Evolutionary conservation across 2,329 filamentous ascomycete species (phyloP).

Genomic region (Penicillium sp.): DNA sequence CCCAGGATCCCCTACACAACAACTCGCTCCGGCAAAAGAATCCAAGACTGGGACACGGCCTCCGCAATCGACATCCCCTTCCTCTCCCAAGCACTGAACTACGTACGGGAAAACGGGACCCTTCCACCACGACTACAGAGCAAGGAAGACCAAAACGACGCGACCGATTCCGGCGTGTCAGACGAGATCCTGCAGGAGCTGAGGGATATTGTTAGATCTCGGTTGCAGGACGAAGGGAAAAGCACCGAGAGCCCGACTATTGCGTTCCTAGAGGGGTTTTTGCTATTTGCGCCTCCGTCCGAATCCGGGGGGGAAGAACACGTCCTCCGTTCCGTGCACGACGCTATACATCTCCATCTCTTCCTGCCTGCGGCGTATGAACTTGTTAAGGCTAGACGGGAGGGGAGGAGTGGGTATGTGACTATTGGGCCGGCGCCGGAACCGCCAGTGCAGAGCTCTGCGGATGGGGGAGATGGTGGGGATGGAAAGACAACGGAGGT

Average conservation of each 20-base stretch:
- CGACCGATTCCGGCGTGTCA: constrained; percentile 43
- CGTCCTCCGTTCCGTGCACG: constrained; percentile 29
- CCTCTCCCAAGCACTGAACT: constrained; percentile 63
- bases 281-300: constrained; percentile 64
- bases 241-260: constrained; percentile 41
- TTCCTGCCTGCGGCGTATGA: constrained; percentile 70
- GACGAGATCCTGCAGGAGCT: constrained; percentile 27
- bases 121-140: constrained; percentile 50
- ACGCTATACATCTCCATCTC: constrained; percentile 66
- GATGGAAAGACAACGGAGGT: constrained; percentile 9
- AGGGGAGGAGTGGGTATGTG: constrained; percentile 46
- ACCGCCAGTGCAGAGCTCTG: constrained; percentile 5
- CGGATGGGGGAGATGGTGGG: background rate
- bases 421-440: constrained; percentile 43
- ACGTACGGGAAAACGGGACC: constrained; percentile 66
- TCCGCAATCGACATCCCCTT: constrained; percentile 70
- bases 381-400: constrained; percentile 40
- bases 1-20: constrained; percentile 44
- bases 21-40: constrained; percentile 51
- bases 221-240: background rate
- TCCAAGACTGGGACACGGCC: constrained; percentile 90
- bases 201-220: constrained; percentile 17
- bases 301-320: constrained; percentile 16
- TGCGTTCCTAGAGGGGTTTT: constrained; percentile 82
- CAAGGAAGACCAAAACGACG: constrained; percentile 59